Conservation (phyloP, 345 rosid species). For the Trapa incisa region DNA sequence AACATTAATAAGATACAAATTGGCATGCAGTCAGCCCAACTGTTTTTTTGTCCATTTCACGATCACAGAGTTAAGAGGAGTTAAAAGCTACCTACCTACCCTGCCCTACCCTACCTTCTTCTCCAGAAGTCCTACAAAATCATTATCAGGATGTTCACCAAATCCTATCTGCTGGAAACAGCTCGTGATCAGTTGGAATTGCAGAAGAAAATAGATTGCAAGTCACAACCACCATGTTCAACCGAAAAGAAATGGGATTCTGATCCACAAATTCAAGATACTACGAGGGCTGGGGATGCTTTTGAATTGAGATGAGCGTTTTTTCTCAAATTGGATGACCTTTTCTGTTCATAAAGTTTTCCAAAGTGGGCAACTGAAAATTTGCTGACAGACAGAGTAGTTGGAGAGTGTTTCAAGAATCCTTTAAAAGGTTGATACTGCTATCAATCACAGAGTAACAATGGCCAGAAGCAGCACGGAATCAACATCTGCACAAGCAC, state of each 20-base stretch:
- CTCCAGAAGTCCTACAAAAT: not conserved
- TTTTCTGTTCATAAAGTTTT: not conserved
- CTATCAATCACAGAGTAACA: too few species aligned
- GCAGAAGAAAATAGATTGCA: too few species aligned
- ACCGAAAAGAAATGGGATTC: not conserved
- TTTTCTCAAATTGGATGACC: not conserved
- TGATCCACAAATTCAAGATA: not conserved
- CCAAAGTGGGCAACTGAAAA: not conserved
- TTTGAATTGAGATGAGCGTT: not conserved
- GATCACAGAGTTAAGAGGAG: not conserved
- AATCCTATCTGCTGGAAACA: not conserved
- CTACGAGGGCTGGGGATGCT: not conserved
- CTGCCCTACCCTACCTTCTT: not conserved
- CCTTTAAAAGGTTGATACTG: too few species aligned
- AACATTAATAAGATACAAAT: too few species aligned
- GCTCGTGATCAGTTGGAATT: not conserved
- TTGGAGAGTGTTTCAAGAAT: not conserved
- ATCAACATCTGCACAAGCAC: too few species aligned
- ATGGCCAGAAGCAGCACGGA: too few species aligned
- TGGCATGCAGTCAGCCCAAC: too few species aligned
- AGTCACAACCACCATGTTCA: not conserved
- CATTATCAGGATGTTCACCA: not conserved
- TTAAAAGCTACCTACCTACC: not conserved
- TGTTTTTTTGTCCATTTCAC: too few species aligned
- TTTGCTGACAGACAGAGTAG: not conserved